These are phyloP conservation scores for Picea sitchensis DNA, from an alignment of 75 land plant genomes.

Conservation along the genomic window DNA sequence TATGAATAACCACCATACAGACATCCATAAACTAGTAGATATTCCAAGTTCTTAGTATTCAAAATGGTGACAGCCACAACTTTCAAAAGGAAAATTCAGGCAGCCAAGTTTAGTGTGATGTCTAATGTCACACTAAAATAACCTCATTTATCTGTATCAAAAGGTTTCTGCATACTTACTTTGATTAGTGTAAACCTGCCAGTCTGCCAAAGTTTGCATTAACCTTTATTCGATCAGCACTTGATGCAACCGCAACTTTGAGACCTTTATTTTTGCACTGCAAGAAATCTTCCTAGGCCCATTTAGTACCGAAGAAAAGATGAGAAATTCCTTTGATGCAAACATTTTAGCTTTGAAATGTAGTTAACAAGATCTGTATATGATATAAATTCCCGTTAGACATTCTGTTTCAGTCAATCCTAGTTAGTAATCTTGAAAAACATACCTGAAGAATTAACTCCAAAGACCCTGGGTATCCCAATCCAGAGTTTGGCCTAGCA, in stretches of 20 bases:
- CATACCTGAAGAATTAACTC: slow-evolving; percentile 84
- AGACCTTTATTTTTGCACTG: slow-evolving; percentile 91
- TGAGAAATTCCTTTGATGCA: neutral
- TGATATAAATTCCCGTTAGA: neutral
- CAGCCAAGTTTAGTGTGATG: neutral
- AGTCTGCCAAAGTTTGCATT: slow-evolving; percentile 94
- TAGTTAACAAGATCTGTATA: neutral
- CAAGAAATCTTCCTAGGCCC: slow-evolving; percentile 2
- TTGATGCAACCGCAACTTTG: slow-evolving; percentile 97
- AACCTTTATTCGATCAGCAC: slow-evolving; percentile 95
- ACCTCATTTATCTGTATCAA: too few relatives aligned
- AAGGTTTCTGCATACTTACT: slow-evolving; percentile 44
- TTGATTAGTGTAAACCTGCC: slow-evolving; percentile 78
- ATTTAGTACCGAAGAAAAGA: neutral
- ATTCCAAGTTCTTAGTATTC: neutral
- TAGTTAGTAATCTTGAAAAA: neutral
- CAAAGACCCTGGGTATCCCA: slow-evolving; percentile 93
- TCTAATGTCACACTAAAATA: neutral
- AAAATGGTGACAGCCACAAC: neutral
- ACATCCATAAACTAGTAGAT: neutral
- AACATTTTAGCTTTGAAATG: neutral
- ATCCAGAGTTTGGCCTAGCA: slow-evolving; percentile 91
- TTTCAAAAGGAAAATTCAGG: neutral
- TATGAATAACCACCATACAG: neutral
- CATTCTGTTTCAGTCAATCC: neutral